Percentiles rank a stretch among this genome's conserved stretches.
Evolutionary conservation across 805 yeast genomes (phyloP).

Genomic region (Nakazawaea ishiwadae): DNA sequence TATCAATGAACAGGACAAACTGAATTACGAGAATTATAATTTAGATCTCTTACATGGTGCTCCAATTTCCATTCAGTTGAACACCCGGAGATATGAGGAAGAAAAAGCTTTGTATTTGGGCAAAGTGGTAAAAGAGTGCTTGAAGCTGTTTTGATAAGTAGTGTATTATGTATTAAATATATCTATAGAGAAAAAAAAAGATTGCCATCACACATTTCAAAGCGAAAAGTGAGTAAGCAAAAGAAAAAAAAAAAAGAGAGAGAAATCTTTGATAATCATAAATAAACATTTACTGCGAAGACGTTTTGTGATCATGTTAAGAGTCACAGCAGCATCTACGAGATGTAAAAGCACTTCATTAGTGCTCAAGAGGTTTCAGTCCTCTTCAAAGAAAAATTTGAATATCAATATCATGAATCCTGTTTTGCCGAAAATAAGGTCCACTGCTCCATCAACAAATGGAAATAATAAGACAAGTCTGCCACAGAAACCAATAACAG

Average conservation of each 20-base stretch:
- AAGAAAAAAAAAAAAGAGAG: too few relatives aligned
- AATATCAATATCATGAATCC: constrained; percentile 8
- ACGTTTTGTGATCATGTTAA: constrained; percentile 6
- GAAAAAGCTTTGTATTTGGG: constrained; percentile 46
- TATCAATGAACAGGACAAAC: constrained; percentile 27
- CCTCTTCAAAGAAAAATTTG: constrained; percentile 13
- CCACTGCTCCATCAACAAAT: not conserved
- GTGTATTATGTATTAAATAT: not conserved
- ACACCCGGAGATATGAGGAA: constrained; percentile 52
- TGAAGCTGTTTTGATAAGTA: not conserved
- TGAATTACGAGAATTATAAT: constrained; percentile 35
- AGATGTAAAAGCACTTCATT: not conserved
- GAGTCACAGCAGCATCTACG: not conserved
- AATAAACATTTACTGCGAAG: too few relatives aligned
- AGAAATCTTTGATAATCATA: too few relatives aligned
- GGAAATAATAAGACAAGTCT: not conserved
- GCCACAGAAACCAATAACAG: not conserved
- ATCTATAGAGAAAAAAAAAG: not conserved
- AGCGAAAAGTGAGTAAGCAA: not conserved
- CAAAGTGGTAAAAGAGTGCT: constrained; percentile 16
- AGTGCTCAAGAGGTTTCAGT: constrained; percentile 8
- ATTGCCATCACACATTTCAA: not conserved
- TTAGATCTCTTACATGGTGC: constrained; percentile 43
- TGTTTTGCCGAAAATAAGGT: constrained; percentile 7
- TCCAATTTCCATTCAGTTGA: constrained; percentile 53